Base-by-base conservation (phyloP, 2,329 filamentous ascomycete species). In the Aspergillus sp. region DNA sequence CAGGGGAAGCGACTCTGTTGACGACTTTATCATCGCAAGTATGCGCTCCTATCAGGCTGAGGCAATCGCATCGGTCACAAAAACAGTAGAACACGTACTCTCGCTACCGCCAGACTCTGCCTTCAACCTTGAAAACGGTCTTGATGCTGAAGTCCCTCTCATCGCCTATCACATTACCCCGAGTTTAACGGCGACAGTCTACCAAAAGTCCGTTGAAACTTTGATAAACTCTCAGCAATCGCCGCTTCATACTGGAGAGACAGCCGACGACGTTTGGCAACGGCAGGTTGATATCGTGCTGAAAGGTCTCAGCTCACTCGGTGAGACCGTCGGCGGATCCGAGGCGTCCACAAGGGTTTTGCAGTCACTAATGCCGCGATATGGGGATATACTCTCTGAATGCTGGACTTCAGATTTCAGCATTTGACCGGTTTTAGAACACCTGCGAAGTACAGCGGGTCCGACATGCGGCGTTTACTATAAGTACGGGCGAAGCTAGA, bases 81-180 rank as follows among this genome's bases (percentile, higher is more conserved):
- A 51, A 25, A 64, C 54, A 11, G 58, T 64, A 8, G 58, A 64
- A 38, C 55, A 44, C 11, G 55, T 67, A 2, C 57, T 64, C 2
- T 38, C 51, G 2, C 38, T 68, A 2, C 64, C 66, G 3, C 39
- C 54, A 1, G 54, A 68, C 8, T 63, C 64, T 21, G 39, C 42
- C 0, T 67, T 62, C 41, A 69, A 69, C 32, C 56, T 69, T 15
- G 63, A 61, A n/a, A 69, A 67, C 39, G 67, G 67, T 3, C 47
- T 70, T 8, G 51, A 59, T n/a, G 52, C 62, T 0, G 66, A 69
- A 32, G 56, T 62, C 3, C 64, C 67, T 3, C 59, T 69, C 13
- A 62, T 61, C 10, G 63, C 62, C 3, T 69, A 68, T 38, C 68
- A 69, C 53, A 60, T 70, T 11, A 69, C 64, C 3, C 67, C 68